Base-by-base conservation (phyloP, 345 rosid genomes). In the Arabidopsis arenosa region DNA sequence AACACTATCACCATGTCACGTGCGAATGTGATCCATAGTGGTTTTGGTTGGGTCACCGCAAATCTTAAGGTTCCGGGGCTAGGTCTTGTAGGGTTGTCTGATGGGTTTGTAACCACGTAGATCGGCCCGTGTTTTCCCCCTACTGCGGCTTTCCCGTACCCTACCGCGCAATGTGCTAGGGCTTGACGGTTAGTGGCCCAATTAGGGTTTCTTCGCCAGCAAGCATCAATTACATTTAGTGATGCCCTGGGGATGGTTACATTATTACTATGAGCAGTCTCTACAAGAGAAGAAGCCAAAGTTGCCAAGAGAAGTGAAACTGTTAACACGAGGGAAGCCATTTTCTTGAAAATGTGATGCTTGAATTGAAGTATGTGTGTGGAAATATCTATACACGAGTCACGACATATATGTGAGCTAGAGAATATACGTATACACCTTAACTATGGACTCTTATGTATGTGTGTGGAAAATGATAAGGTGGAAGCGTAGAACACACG, bases 21-120 rank as follows among this genome's bases (percentile, higher is more conserved):
- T 32, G 83, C 84, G 55, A 93, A 93, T 78, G 83, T 80, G 66
- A 93, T 88, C 97, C 97, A 91, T 7, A 91, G 74, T 2, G 98
- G 88, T 63, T 72, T 66, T 10, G 75, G 18, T 63, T 93, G 98
- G 48, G 81, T 84, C 28, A 72, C 96, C 8, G 82, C 96, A 11
- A 79, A 89, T 47, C 96, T 86, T 91, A 93, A 65, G 2, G 82
- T 87, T 14, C 94, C 98, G 0, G 86, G 88, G 69, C 52, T 83
- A 37, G 96, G 97, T 75, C 79, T 76, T 13, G 62, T 73, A 0
- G 92, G 84, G 59, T 88, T 87, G 8, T 91, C 97, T 4, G 59
- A 15, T 4, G 87, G 73, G 68, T 59, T 75, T 2, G 87, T 88
- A 43, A 91, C 97, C 4, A 85, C 76, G 26, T 93, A 93, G 45